These are phyloP conservation scores for Starmerella cellae DNA, from an alignment of 805 yeast genomes.

Conservation along the genomic window DNA sequence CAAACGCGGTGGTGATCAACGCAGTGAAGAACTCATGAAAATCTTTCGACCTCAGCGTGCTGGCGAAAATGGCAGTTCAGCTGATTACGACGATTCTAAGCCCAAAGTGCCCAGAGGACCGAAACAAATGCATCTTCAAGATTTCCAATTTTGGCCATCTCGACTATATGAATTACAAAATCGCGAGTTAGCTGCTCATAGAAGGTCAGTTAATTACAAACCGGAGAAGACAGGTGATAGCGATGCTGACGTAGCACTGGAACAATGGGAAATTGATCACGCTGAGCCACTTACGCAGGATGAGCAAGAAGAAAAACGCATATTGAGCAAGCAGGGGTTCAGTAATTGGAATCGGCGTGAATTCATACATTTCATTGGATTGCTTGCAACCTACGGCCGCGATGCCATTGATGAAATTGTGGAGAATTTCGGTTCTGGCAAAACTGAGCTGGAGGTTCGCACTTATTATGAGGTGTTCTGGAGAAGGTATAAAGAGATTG, in stretches of 20 bases:
- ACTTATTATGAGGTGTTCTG: slow-evolving; percentile 73
- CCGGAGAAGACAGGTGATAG: slow-evolving; percentile 38
- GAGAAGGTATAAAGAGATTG: slow-evolving; percentile 64
- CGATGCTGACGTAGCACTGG: slow-evolving; percentile 35
- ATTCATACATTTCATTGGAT: slow-evolving; percentile 64
- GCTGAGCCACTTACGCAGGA: slow-evolving; percentile 66
- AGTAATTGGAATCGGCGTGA: slow-evolving; percentile 79
- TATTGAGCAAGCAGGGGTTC: slow-evolving; percentile 53
- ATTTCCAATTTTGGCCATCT: slow-evolving; percentile 84
- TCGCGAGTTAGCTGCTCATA: slow-evolving; percentile 63
- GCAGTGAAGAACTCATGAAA: slow-evolving; percentile 16
- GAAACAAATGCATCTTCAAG: slow-evolving; percentile 65
- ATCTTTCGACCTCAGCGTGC: slow-evolving; percentile 17
- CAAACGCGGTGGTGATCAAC: slow-evolving; percentile 18
- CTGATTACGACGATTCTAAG: slow-evolving; percentile 1
- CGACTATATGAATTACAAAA: slow-evolving; percentile 63
- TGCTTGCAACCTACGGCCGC: slow-evolving; percentile 70
- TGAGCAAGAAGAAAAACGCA: slow-evolving; percentile 58
- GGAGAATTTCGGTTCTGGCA: slow-evolving; percentile 59
- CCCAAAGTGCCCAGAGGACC: slow-evolving; percentile 67
- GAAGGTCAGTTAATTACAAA: slow-evolving; percentile 50
- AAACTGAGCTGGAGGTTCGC: slow-evolving; percentile 63
- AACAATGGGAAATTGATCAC: slow-evolving; percentile 60
- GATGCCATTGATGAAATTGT: slow-evolving; percentile 59
- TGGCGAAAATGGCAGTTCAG: slow-evolving; percentile 1